Conservation (phyloP, 2,329 filamentous ascomycete genomes). For the Fusarium fujikuroi region DNA sequence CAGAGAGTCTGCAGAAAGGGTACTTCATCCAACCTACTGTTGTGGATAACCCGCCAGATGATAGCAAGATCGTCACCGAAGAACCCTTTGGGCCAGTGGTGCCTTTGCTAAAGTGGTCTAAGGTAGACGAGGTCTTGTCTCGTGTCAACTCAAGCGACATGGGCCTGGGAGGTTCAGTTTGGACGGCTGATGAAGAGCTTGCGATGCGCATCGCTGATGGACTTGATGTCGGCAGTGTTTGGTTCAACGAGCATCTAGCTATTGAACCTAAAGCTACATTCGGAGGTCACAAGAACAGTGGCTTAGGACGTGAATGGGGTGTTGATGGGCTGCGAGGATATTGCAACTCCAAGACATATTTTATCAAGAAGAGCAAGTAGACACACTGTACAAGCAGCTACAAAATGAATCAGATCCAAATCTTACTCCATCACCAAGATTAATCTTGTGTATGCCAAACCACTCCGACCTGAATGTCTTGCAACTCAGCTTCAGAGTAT, state of each 20-base stretch:
- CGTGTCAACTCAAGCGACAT: constrained; percentile 18
- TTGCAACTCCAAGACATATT: constrained; percentile 11
- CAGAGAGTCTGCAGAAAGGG: neutral
- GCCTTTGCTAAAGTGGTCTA: constrained; percentile 11
- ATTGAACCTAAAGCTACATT: constrained; percentile 8
- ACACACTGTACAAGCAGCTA: neutral
- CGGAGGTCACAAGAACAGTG: constrained; percentile 25
- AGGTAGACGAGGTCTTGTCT: constrained; percentile 4
- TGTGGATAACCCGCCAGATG: constrained; percentile 21
- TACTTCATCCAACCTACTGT: neutral
- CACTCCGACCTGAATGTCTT: neutral
- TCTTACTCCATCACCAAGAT: too few relatives aligned
- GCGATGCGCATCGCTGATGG: neutral
- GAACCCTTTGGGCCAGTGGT: constrained; percentile 24
- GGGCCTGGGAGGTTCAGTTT: constrained; percentile 20
- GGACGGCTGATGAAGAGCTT: constrained; percentile 1
- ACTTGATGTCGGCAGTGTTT: constrained; percentile 16
- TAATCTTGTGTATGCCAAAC: neutral
- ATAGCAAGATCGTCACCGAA: constrained; percentile 8
- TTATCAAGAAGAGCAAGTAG: neutral
- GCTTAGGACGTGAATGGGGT: constrained; percentile 15
- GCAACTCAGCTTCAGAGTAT: too few relatives aligned
- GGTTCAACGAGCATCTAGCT: constrained; percentile 13
- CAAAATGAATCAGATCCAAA: neutral
- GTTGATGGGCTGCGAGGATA: constrained; percentile 13